Conservation (phyloP, 805 yeast genomes). For the Hanseniaspora jakobsenii region DNA sequence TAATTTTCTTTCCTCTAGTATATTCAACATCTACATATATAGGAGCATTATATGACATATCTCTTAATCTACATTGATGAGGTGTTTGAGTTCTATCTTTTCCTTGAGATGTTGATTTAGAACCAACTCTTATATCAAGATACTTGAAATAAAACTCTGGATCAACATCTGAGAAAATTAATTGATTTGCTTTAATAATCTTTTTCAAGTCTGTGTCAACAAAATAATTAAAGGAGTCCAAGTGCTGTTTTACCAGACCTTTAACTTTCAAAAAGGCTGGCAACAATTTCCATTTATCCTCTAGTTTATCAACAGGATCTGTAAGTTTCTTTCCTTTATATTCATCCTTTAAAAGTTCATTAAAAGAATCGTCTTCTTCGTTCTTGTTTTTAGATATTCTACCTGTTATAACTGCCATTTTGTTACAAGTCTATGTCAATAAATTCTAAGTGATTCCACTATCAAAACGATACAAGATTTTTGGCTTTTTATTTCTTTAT, state of each 20-base stretch:
- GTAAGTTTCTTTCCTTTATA: slow-evolving; percentile 79
- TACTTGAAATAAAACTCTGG: slow-evolving; percentile 92
- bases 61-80: slow-evolving; percentile 90
- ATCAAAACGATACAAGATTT: no score
- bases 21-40: slow-evolving; percentile 94
- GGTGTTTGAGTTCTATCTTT: slow-evolving; percentile 67
- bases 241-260: slow-evolving; percentile 92
- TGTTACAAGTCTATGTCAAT: background rate
- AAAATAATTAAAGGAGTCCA: slow-evolving; percentile 95
- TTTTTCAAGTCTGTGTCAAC: slow-evolving; percentile 88
- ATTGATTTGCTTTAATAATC: slow-evolving; percentile 81
- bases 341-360: slow-evolving; percentile 63
- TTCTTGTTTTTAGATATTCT: slow-evolving; percentile 12
- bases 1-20: slow-evolving; percentile 86
- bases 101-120: slow-evolving; percentile 42
- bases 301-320: slow-evolving; percentile 81
- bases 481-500: no score
- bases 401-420: slow-evolving; percentile 3
- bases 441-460: no score
- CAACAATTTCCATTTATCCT: slow-evolving; percentile 90
- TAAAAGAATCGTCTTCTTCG: slow-evolving; percentile 47
- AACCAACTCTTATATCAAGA: slow-evolving; percentile 84
- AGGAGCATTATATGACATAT: slow-evolving; percentile 88
- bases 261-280: slow-evolving; percentile 94
- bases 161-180: slow-evolving; percentile 84